Conservation (phyloP, 2,329 filamentous ascomycete species). For the Acarospora socialis region DNA sequence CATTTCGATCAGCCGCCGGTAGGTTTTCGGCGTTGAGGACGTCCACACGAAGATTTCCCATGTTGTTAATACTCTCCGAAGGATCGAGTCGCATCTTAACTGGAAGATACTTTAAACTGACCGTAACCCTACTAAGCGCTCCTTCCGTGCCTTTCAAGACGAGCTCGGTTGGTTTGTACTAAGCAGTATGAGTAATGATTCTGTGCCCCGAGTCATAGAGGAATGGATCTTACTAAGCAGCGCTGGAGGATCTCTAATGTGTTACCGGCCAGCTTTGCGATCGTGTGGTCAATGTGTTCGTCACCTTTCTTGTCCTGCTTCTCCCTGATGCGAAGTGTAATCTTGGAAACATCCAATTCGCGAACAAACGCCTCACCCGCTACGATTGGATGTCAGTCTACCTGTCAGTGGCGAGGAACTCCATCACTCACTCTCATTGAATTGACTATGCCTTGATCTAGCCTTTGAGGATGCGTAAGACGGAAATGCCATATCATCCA, state of each 20-base stretch:
- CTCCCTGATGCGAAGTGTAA: constrained; percentile 76
- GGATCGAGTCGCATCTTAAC: constrained; percentile 89
- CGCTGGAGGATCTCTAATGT: constrained; percentile 80
- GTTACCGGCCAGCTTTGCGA: constrained; percentile 71
- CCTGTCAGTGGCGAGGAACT: not conserved
- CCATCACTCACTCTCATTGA: constrained; percentile 62
- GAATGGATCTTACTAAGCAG: constrained; percentile 54
- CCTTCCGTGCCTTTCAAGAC: constrained; percentile 68
- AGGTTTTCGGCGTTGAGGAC: constrained; percentile 74
- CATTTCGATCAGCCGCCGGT: constrained; percentile 89
- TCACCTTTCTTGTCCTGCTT: constrained; percentile 60
- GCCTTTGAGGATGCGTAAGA: constrained; percentile 72
- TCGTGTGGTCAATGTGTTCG: constrained; percentile 53
- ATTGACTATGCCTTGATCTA: constrained; percentile 51
- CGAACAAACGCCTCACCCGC: constrained; percentile 89
- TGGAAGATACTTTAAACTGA: constrained; percentile 89
- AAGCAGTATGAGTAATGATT: no score
- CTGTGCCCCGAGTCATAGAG: no score
- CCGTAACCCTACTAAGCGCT: constrained; percentile 61
- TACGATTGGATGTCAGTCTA: constrained; percentile 20
- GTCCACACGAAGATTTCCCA: constrained; percentile 88
- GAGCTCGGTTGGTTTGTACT: constrained; percentile 82
- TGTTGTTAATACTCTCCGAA: constrained; percentile 96
- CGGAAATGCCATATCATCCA: constrained; percentile 90
- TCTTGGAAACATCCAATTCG: constrained; percentile 88